Percentiles rank a stretch among this genome's conserved stretches.
These are phyloP conservation scores for Phyllosticta citriasiana DNA, from an alignment of 2,329 filamentous ascomycete species.

Conservation along the genomic window DNA sequence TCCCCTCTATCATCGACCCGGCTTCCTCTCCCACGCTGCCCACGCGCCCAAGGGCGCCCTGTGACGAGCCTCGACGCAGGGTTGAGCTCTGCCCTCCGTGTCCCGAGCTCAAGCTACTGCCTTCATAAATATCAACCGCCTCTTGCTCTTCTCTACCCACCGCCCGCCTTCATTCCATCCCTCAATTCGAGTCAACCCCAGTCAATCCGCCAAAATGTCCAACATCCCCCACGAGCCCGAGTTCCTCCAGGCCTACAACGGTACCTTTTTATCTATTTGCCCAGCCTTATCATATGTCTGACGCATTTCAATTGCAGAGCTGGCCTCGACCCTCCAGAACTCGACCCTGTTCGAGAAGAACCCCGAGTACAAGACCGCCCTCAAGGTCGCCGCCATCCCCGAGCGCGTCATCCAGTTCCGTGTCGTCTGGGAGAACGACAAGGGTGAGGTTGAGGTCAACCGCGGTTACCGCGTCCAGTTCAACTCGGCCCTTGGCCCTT, in stretches of 20 bases:
- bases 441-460: conserved; percentile 81
- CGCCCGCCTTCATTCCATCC: conserved; percentile 5
- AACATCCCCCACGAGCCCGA: conserved; percentile 84
- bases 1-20: neutral
- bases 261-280: conserved; percentile 38
- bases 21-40: conserved; percentile 4
- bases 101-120: conserved; percentile 8
- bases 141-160: conserved; percentile 8
- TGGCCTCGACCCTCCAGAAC: conserved; percentile 88
- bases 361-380: conserved; percentile 87
- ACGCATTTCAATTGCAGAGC: conserved; percentile 51
- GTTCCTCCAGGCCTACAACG: conserved; percentile 97
- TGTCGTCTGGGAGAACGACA: conserved; percentile 93
- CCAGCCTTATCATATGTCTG: neutral
- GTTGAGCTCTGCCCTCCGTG: conserved; percentile 12
- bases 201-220: conserved; percentile 49
- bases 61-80: conserved; percentile 5
- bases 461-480: conserved; percentile 94
- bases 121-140: conserved; percentile 9
- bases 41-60: conserved; percentile 1
- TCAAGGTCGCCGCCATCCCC: conserved; percentile 78
- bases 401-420: conserved; percentile 97
- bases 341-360: conserved; percentile 86
- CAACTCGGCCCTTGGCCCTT: conserved; percentile 94
- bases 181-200: neutral